These are phyloP conservation scores for Citrus australasica DNA, from an alignment of 345 rosid species.

Conservation along the genomic window DNA sequence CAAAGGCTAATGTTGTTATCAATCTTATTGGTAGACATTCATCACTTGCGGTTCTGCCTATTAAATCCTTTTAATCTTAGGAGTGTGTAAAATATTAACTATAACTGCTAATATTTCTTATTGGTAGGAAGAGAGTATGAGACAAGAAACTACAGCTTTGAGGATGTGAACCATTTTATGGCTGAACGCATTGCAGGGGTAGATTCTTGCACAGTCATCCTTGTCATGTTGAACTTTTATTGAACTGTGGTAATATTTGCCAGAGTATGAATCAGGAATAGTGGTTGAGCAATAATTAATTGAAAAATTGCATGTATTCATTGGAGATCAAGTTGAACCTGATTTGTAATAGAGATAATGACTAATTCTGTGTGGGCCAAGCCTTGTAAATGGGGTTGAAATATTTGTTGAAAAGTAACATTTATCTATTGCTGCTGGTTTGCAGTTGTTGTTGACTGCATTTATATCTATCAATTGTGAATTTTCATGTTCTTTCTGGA, in stretches of 20 bases:
- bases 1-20: constrained; percentile 96
- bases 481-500: background rate
- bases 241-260: background rate
- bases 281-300: background rate
- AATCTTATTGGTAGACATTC: constrained; percentile 75
- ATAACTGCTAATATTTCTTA: background rate
- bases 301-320: background rate
- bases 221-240: background rate
- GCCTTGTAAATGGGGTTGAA: background rate
- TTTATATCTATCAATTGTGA: background rate
- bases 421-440: background rate
- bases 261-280: background rate
- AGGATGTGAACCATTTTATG: constrained; percentile 82
- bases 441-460: background rate
- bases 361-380: background rate
- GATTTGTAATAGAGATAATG: background rate
- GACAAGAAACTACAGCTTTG: constrained; percentile 95
- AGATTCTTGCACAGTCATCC: constrained; percentile 22
- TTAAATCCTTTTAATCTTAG: background rate
- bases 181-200: constrained; percentile 84
- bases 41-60: constrained; percentile 1
- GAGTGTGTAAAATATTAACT: background rate
- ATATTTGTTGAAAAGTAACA: background rate
- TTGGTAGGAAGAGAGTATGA: constrained; percentile 84
- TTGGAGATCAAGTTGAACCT: background rate